These are phyloP conservation scores for Cucumis cinereus DNA, from an alignment of 306 rosid genomes.

Conservation along the genomic window DNA sequence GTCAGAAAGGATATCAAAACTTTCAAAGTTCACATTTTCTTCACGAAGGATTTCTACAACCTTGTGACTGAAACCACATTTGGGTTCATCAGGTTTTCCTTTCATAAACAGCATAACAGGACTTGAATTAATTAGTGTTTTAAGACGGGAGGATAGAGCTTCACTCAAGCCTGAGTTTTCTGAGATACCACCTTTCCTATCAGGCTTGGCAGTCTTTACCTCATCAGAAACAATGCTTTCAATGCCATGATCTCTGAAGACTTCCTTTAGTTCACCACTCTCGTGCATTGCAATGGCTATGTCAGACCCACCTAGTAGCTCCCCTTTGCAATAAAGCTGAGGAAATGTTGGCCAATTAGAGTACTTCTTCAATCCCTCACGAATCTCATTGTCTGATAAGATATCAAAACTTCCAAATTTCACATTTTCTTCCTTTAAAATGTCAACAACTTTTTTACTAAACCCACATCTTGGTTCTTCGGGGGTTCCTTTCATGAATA, in stretches of 20 bases:
- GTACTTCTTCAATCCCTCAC: slow-evolving; percentile 71
- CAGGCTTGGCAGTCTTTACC: slow-evolving; percentile 30
- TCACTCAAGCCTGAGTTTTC: slow-evolving; percentile 51
- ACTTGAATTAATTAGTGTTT: slow-evolving; percentile 49
- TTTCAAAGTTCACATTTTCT: slow-evolving; percentile 61
- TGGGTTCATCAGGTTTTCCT: slow-evolving; percentile 81
- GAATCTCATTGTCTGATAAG: slow-evolving; percentile 56
- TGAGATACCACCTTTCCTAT: slow-evolving; percentile 44
- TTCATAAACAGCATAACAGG: slow-evolving; percentile 79
- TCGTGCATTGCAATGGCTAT: slow-evolving; percentile 82
- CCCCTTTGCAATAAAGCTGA: slow-evolving; percentile 88
- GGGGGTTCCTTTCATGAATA: slow-evolving; percentile 89
- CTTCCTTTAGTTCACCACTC: slow-evolving; percentile 64
- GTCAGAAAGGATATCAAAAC: slow-evolving; percentile 72
- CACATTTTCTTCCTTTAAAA: slow-evolving; percentile 67
- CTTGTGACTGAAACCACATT: slow-evolving; percentile 91
- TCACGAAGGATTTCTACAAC: slow-evolving; percentile 78
- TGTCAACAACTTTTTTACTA: slow-evolving; percentile 62
- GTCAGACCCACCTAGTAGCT: slow-evolving; percentile 91
- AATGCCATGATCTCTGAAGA: slow-evolving; percentile 71
- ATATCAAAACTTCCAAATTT: slow-evolving; percentile 77
- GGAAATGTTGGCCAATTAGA: slow-evolving; percentile 96
- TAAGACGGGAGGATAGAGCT: slow-evolving; percentile 41
- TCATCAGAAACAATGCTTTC: slow-evolving; percentile 17
- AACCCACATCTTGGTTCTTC: slow-evolving; percentile 80